Conservation (phyloP, 345 rosid genomes). For the Gossypium rotundifolium region DNA sequence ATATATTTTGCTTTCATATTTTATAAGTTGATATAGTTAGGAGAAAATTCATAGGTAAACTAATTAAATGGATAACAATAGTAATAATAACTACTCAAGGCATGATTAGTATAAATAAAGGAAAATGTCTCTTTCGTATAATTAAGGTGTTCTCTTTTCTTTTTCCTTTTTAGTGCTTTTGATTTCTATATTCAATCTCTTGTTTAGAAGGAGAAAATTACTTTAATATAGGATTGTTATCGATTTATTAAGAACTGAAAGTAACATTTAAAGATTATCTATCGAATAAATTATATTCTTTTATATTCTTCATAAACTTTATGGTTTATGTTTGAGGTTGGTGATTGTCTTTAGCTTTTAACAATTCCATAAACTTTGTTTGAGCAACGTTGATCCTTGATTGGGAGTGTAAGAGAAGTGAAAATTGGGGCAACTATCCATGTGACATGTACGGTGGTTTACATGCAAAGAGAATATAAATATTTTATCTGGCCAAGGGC, state of each 20-base stretch:
- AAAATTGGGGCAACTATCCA: slow-evolving; percentile 31
- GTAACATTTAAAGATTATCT: too few species aligned
- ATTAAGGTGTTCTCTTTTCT: neutral
- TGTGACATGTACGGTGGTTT: slow-evolving; percentile 44
- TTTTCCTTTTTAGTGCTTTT: neutral
- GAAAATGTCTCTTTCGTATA: neutral
- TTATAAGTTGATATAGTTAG: neutral
- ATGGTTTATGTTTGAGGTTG: too few species aligned
- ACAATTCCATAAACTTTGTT: too few species aligned
- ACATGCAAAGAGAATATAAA: slow-evolving; percentile 22
- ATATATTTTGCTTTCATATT: too few species aligned
- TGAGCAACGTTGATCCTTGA: slow-evolving; percentile 7
- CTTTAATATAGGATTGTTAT: too few species aligned
- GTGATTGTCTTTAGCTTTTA: accelerated
- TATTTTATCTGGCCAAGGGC: slow-evolving; percentile 28
- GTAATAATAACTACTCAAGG: neutral
- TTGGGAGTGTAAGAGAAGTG: slow-evolving; percentile 25
- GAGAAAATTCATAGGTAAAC: neutral
- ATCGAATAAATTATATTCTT: too few species aligned
- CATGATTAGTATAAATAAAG: neutral
- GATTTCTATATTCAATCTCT: too few species aligned
- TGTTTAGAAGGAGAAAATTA: too few species aligned
- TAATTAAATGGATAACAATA: too few species aligned
- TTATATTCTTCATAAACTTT: too few species aligned
- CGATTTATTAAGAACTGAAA: too few species aligned